phyloP scores from a whole-genome alignment of 352 stramenopile species.

The Pythium vanterpoolii region DNA sequence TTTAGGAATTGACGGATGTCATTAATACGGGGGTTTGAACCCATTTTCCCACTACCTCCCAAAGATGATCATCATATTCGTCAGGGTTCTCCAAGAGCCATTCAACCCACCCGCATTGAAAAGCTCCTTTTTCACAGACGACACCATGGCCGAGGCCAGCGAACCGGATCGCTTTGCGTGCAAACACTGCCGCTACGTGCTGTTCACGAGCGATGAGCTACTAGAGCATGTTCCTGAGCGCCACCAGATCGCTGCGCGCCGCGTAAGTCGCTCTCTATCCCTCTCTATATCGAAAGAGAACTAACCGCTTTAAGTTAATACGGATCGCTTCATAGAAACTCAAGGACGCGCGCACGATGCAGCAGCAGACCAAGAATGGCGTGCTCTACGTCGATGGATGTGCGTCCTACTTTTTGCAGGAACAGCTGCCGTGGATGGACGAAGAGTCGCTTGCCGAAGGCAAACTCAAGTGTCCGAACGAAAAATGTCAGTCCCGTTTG shows the following conservation, averaged over 20 bases:
- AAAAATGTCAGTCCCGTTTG: conserved; percentile 67
- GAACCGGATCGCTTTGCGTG: conserved; percentile 44
- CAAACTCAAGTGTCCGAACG: conserved; percentile 68
- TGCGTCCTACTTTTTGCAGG: conserved; percentile 71
- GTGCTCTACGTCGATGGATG: conserved; percentile 37
- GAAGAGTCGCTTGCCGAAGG: conserved; percentile 49
- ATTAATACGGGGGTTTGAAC: conserved; percentile 1
- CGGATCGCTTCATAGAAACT: conserved; percentile 34
- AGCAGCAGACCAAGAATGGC: conserved; percentile 23
- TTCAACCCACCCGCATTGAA: neutral
- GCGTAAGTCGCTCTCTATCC: conserved; percentile 24
- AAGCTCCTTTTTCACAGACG: neutral
- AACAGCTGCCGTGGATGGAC: conserved; percentile 74
- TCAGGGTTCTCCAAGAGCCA: conserved; percentile 8
- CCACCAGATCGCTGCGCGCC: conserved; percentile 62
- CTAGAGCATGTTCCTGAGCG: conserved; percentile 52
- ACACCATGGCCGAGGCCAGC: conserved; percentile 14
- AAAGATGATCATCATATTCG: conserved; percentile 3
- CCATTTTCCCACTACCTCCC: neutral
- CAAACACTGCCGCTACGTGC: conserved; percentile 61
- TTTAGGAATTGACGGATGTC: neutral
- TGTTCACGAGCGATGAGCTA: conserved; percentile 65
- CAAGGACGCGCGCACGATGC: conserved; percentile 62
- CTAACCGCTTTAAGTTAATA: neutral
- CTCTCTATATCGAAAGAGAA: neutral